A percentile compares a stretch with the other conserved stretches of the same genome.
phyloP scores from a whole-genome alignment of 1,284 basidiomycete genomes.

The Cerioporus squamosus region DNA sequence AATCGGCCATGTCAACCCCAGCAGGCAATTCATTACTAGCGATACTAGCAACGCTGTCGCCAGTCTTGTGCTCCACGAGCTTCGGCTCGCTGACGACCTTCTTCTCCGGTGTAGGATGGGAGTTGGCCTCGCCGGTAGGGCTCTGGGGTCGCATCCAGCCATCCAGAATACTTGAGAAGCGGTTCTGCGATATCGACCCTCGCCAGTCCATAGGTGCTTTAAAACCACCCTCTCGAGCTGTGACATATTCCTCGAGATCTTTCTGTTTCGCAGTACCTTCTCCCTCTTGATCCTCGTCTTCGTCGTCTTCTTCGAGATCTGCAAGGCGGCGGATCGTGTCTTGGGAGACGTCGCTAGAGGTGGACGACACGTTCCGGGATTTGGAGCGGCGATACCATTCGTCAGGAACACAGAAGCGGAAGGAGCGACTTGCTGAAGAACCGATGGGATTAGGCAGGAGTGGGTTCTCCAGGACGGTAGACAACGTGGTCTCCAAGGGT shows the following conservation, averaged over 20 bases:
- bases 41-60: conserved; percentile 28
- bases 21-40: conserved; percentile 18
- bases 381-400: conserved; percentile 79
- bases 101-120: conserved; percentile 40
- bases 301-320: conserved; percentile 55
- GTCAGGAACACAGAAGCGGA: conserved; percentile 74
- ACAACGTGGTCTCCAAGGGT: conserved; percentile 26
- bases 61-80: conserved; percentile 49
- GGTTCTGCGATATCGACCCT: conserved; percentile 55
- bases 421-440: conserved; percentile 43
- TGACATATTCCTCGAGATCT: conserved; percentile 24
- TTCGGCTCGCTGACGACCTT: conserved; percentile 73
- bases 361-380: conserved; percentile 51
- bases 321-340: conserved; percentile 53
- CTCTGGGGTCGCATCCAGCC: conserved; percentile 57
- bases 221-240: conserved; percentile 23
- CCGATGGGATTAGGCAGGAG: conserved; percentile 41
- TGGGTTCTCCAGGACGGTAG: conserved; percentile 48
- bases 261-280: conserved; percentile 69
- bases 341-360: conserved; percentile 53
- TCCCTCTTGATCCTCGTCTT: conserved; percentile 50
- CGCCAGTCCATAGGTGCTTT: conserved; percentile 45
- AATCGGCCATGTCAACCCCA: conserved; percentile 51
- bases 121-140: conserved; percentile 37
- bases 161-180: conserved; percentile 67